Evolutionary conservation across 495 filamentous ascomycete genomes (phyloP).

Genomic region (Aspergillus diversus): DNA sequence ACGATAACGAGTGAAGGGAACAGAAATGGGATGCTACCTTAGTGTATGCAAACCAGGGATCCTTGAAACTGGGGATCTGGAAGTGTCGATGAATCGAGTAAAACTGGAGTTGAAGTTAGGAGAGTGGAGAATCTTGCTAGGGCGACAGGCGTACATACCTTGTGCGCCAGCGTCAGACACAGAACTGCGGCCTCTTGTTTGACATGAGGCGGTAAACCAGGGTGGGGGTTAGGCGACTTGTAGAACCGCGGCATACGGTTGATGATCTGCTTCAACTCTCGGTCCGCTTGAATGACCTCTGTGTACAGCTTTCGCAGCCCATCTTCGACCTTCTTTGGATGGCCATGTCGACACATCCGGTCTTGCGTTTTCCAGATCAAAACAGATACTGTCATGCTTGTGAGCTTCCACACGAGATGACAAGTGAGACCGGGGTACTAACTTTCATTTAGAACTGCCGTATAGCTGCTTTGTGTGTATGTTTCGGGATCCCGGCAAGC

Average conservation of each 20-base stretch:
- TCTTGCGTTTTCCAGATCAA: conserved; percentile 23
- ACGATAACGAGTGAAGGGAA: no score
- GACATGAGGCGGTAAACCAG: neutral
- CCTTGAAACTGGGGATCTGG: conserved; percentile 20
- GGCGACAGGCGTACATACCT: neutral
- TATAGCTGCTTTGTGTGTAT: neutral
- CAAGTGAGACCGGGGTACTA: neutral
- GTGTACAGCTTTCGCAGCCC: conserved; percentile 8
- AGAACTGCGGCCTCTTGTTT: neutral
- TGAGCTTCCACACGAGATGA: no score
- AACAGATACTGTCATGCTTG: conserved; percentile 11
- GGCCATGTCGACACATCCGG: conserved; percentile 8
- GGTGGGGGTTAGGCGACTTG: neutral
- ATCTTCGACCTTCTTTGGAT: conserved; percentile 2
- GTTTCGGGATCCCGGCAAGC: neutral
- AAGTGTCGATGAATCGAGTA: conserved; percentile 22
- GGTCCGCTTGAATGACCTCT: conserved; percentile 19
- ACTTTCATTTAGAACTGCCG: neutral
- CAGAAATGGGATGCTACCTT: conserved; percentile 17
- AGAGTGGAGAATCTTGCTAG: neutral
- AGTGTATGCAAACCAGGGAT: conserved; percentile 23
- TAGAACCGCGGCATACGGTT: neutral
- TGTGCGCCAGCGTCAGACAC: neutral
- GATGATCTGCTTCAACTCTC: conserved; percentile 7
- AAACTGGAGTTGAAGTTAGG: conserved; percentile 8